Percentiles rank a stretch among this genome's conserved stretches.
Conservation (phyloP, 2,329 filamentous ascomycete genomes). For the Exophiala aquamarina region DNA sequence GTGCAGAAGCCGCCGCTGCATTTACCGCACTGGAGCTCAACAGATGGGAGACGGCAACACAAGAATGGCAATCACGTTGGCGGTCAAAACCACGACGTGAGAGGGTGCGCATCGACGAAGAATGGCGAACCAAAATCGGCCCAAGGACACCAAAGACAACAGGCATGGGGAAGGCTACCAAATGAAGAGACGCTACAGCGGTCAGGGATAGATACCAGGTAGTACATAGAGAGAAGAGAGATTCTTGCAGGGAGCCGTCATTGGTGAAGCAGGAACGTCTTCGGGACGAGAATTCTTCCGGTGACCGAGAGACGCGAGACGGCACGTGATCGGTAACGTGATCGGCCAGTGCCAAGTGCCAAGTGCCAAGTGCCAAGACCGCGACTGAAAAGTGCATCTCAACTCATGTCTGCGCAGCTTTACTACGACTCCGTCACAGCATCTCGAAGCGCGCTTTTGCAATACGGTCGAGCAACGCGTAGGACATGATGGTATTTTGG, state of each 20-base stretch:
- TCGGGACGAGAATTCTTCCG: too few species aligned
- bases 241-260: too few species aligned
- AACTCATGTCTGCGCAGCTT: background rate
- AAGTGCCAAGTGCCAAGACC: background rate
- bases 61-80: conserved; percentile 21
- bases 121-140: conserved; percentile 23
- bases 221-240: too few species aligned
- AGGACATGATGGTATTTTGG: conserved; percentile 22
- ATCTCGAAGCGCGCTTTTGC: conserved; percentile 23
- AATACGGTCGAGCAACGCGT: conserved; percentile 23
- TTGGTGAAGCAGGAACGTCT: too few species aligned
- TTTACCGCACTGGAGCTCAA: conserved; percentile 16
- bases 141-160: conserved; percentile 9
- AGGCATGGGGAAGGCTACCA: background rate
- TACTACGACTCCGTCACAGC: conserved; percentile 18
- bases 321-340: too few species aligned
- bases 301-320: too few species aligned
- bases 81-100: conserved; percentile 13
- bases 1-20: conserved; percentile 21
- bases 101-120: conserved; percentile 21
- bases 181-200: too few species aligned
- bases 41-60: conserved; percentile 16
- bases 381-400: background rate
- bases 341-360: too few species aligned
- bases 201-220: too few species aligned